Percentiles rank a stretch among this genome's conserved stretches.
Evolutionary conservation across 1,139 yeast genomes (phyloP).

Genomic region (Debaryomyces coudertii): DNA sequence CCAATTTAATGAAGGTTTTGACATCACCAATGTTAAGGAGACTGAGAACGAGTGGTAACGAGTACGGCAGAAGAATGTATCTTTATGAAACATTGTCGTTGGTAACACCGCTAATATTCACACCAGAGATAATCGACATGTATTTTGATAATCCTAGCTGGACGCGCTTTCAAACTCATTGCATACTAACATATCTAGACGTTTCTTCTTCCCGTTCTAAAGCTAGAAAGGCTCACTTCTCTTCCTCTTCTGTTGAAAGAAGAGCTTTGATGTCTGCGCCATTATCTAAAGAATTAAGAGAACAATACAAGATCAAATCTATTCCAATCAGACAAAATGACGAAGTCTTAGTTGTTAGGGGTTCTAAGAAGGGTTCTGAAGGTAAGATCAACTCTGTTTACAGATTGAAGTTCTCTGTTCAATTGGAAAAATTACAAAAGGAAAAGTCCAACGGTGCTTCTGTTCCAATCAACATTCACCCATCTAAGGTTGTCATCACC

Average conservation of each 20-base stretch:
- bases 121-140: background rate
- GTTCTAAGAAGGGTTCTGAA: constrained; percentile 99
- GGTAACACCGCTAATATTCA: background rate
- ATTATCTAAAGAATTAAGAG: constrained; percentile 98
- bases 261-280: constrained; percentile 98
- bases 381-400: constrained; percentile 97
- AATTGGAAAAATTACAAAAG: constrained; percentile 96
- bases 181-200: constrained; percentile 58
- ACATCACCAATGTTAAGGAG: background rate
- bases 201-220: constrained; percentile 99
- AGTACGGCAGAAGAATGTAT: background rate
- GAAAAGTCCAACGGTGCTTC: constrained; percentile 99
- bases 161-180: background rate
- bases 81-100: background rate
- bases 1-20: no score
- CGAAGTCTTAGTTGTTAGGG: constrained; percentile 95
- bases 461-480: constrained; percentile 96
- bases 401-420: constrained; percentile 98
- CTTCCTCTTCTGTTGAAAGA: constrained; percentile 95
- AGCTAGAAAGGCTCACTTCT: constrained; percentile 99
- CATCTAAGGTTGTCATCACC: constrained; percentile 99
- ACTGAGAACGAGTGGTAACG: background rate
- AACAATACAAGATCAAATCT: constrained; percentile 93
- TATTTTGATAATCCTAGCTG: constrained; percentile 7
- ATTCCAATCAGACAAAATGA: constrained; percentile 99